Conservation (phyloP, 768 basidiomycete genomes). For the Chalciporus pseudorubinellus region DNA sequence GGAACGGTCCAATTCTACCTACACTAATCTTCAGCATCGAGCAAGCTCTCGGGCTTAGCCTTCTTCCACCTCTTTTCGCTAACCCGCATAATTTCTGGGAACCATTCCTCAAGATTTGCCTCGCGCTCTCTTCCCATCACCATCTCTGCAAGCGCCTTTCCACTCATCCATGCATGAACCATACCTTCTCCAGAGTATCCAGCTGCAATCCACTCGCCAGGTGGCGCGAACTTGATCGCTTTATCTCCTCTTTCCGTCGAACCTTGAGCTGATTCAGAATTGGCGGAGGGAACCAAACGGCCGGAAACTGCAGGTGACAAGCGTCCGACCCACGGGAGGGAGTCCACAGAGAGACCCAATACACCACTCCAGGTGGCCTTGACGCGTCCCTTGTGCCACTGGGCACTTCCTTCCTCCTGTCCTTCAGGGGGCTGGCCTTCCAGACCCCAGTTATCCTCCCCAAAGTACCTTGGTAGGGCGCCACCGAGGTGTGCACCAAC, state of each 20-base stretch:
- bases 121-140: conserved; percentile 40
- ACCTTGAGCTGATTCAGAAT: neutral
- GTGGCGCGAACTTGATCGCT: conserved; percentile 20
- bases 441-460: conserved; percentile 41
- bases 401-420: neutral
- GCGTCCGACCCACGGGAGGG: conserved; percentile 70
- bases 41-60: conserved; percentile 48
- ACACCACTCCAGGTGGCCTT: conserved; percentile 65
- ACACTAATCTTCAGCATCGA: conserved; percentile 1
- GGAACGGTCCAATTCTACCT: too few relatives aligned
- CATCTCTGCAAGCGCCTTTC: conserved; percentile 59
- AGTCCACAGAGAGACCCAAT: conserved; percentile 59
- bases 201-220: conserved; percentile 73
- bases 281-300: conserved; percentile 31
- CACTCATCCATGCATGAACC: conserved; percentile 69
- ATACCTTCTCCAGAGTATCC: conserved; percentile 75
- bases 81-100: conserved; percentile 50
- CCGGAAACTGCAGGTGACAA: conserved; percentile 49
- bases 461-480: conserved; percentile 54
- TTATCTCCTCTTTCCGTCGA: neutral
- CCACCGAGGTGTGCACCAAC: conserved; percentile 41
- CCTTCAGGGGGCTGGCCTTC: conserved; percentile 23
- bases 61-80: conserved; percentile 50
- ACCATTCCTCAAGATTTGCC: conserved; percentile 37
- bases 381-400: conserved; percentile 45